Conservation (phyloP, 2,329 filamentous ascomycete species). For the Epichloe sp. region DNA sequence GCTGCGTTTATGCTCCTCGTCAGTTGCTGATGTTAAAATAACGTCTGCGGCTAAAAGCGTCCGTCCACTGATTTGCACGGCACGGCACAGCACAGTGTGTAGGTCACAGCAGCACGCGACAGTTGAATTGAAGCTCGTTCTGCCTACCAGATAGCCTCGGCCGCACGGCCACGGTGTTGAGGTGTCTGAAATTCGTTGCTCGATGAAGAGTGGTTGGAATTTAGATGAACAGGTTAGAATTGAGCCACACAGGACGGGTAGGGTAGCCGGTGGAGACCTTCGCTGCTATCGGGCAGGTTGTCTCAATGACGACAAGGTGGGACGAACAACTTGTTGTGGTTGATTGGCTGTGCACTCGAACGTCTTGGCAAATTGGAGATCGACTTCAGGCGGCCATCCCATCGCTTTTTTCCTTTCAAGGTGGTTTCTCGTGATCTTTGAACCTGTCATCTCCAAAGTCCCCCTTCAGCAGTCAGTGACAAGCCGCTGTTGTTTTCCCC, state of each 20-base stretch:
- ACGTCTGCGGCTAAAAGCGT: background rate
- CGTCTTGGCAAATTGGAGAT: background rate
- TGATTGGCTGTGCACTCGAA: background rate
- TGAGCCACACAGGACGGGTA: background rate
- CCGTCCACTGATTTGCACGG: background rate
- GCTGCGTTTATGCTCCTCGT: background rate
- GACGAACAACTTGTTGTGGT: background rate
- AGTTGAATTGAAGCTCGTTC: background rate
- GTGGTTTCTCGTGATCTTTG: too few species aligned
- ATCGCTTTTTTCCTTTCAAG: too few species aligned
- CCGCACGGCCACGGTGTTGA: conserved; percentile 3
- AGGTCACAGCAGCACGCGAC: background rate
- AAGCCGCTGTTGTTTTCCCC: too few species aligned
- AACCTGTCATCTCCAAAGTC: too few species aligned
- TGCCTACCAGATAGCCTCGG: conserved; percentile 1
- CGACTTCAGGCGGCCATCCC: too few species aligned
- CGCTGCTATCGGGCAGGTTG: background rate
- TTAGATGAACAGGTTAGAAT: background rate
- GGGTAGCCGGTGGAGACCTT: background rate
- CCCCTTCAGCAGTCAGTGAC: too few species aligned
- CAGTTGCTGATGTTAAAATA: background rate
- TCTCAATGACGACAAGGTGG: conserved; percentile 1
- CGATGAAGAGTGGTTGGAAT: background rate
- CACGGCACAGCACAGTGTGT: background rate
- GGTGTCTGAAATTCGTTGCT: background rate